Conservation (phyloP, 495 filamentous ascomycete species). For the Alectoria sarmentosa region DNA sequence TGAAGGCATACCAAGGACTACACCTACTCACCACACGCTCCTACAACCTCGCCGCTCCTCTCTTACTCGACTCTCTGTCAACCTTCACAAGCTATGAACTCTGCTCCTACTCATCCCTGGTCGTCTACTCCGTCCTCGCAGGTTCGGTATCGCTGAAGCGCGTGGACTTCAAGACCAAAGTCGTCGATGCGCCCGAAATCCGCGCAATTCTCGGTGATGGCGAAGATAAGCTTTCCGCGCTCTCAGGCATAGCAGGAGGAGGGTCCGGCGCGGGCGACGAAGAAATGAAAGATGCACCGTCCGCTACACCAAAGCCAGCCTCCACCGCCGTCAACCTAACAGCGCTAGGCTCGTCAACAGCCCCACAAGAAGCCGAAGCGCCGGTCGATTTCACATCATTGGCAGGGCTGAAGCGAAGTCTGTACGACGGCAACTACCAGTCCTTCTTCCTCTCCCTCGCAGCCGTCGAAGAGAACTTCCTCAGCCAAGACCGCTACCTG, state of each 20-base stretch:
- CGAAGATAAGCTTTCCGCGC: constrained; percentile 74
- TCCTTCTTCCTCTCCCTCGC: constrained; percentile 87
- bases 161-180: constrained; percentile 97
- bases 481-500: constrained; percentile 88
- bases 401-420: constrained; percentile 75
- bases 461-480: constrained; percentile 87
- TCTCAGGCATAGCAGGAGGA: constrained; percentile 67
- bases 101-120: constrained; percentile 88
- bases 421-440: constrained; percentile 90
- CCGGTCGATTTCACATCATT: constrained; percentile 76
- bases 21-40: constrained; percentile 87
- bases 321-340: constrained; percentile 76
- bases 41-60: constrained; percentile 80
- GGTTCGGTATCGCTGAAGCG: constrained; percentile 91
- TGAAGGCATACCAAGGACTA: constrained; percentile 97
- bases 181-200: constrained; percentile 96
- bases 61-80: constrained; percentile 90
- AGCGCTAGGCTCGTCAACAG: constrained; percentile 59
- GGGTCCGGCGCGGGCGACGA: constrained; percentile 73
- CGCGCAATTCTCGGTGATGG: constrained; percentile 88
- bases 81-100: constrained; percentile 99
- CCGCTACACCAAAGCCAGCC: constrained; percentile 49
- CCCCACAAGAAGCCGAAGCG: constrained; percentile 62
- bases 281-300: constrained; percentile 62
- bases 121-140: constrained; percentile 92